Conservation (phyloP, 306 rosid species). For the Fagus crenata region DNA sequence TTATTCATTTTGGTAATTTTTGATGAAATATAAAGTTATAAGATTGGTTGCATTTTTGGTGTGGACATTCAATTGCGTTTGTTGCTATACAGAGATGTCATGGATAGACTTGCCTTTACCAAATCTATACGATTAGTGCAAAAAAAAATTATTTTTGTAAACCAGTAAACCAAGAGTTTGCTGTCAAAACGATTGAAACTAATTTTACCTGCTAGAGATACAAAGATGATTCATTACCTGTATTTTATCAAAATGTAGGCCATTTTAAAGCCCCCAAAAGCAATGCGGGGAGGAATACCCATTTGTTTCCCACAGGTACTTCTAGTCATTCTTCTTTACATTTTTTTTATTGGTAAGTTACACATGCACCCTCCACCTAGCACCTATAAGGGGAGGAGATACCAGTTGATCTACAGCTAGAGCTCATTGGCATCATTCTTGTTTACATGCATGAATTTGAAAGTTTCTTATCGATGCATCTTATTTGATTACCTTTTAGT, state of each 20-base stretch:
- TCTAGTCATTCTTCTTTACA: conserved; percentile 13
- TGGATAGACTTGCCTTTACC: not conserved
- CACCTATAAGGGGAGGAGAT: too few relatives aligned
- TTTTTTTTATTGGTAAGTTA: not conserved
- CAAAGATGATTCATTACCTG: conserved; percentile 9
- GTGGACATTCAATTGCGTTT: not conserved
- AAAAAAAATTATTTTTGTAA: not conserved
- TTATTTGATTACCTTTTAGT: conserved; percentile 40
- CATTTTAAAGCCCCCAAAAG: conserved; percentile 68
- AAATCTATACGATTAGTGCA: not conserved
- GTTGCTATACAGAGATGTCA: not conserved
- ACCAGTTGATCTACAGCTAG: too few relatives aligned
- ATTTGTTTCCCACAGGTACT: conserved; percentile 90
- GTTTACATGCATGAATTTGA: conserved; percentile 8
- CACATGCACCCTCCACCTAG: too few relatives aligned
- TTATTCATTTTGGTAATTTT: not conserved
- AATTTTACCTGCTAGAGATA: conserved; percentile 25
- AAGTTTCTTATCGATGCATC: conserved; percentile 15
- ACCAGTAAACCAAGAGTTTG: not conserved
- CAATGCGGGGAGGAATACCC: conserved; percentile 86
- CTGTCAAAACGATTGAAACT: not conserved
- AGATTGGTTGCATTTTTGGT: conserved; percentile 14
- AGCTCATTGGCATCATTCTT: not conserved
- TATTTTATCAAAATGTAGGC: conserved; percentile 47
- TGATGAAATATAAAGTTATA: not conserved